Evolutionary conservation across 2,329 filamentous ascomycete species (phyloP), one percentile per base, ranked within the genome.

Genomic region (Paracorniculantispora psalliotae): DNA sequence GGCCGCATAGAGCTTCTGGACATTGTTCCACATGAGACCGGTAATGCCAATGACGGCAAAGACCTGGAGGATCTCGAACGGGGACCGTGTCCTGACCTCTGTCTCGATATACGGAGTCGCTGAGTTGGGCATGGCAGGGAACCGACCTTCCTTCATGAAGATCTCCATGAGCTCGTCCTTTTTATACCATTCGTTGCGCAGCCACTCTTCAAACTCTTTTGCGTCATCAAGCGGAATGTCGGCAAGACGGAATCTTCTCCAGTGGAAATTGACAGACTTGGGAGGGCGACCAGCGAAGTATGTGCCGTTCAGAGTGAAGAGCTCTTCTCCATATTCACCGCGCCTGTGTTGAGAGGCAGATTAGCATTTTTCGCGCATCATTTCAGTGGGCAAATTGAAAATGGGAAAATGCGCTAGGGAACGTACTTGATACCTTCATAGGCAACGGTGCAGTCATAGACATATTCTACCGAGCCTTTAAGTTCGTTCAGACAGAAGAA

Each of bases 181-280:
- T 71, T 96, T 92, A 53, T 87, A 84, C 94, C 94, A 99, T 47
- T 92, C 83, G 59, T 90, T 86, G 33, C 87, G 82, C 28, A 97
- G 79, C 94, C 94, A 99, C 3, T 80, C 67, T 59, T 96, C 91
- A 67, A 99, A 99, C 7, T 82, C 79, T 43, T 88, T 82, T 17
- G 82, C 80, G 65, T 88, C 84, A 33, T 91, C 81, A 10, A 96
- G 81, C 0, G 93, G 93, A 46, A 99, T 96, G 21, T 91, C 86
- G 23, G 82, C 81, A 15, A 97, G 71, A 35, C 84, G 83, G 73
- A 96, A 97, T 10, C 92, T 86, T 56, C 94, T 86, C 91, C 93
- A 99, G 74, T 96, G 89, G 79, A 97, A 92, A 73, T 97, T 97
- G 67, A 97, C 92, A 1, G 92, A 96, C 71, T 92, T 96, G 1